Conservation (phyloP, 2,329 filamentous ascomycete genomes). For the Cladophialophora chaetospira region DNA sequence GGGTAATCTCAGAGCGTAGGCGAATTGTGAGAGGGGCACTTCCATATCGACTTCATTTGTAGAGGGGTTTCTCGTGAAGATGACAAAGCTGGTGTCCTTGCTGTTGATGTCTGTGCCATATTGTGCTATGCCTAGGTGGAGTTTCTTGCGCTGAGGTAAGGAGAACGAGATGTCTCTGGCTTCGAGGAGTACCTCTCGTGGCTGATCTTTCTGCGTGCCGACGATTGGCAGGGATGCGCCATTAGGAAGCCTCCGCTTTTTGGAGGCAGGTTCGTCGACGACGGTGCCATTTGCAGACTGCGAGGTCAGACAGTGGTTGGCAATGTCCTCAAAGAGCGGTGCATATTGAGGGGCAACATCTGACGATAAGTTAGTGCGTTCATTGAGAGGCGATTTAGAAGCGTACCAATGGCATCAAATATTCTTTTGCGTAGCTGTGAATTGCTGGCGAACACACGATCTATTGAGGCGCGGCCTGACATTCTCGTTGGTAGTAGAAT, state of each 20-base stretch:
- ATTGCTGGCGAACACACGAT: conserved; percentile 22
- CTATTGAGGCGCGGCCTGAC: conserved; percentile 12
- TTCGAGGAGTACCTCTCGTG: conserved; percentile 40
- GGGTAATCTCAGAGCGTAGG: conserved; percentile 62
- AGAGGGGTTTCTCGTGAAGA: conserved; percentile 54
- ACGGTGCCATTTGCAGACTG: not conserved
- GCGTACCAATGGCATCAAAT: conserved; percentile 27
- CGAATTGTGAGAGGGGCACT: conserved; percentile 41
- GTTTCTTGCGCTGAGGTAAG: conserved; percentile 65
- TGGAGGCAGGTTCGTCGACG: conserved; percentile 41
- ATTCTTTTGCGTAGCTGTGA: conserved; percentile 21
- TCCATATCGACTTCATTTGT: conserved; percentile 58
- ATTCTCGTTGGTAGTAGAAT: not conserved
- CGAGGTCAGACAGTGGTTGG: conserved; percentile 46
- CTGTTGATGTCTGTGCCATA: conserved; percentile 31
- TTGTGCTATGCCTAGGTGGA: conserved; percentile 59
- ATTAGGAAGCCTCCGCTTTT: conserved; percentile 55
- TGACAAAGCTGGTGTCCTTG: conserved; percentile 35
- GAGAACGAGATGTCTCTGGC: conserved; percentile 62
- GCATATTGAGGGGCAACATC: conserved; percentile 21
- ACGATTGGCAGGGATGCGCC: conserved; percentile 27
- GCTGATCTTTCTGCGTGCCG: conserved; percentile 31
- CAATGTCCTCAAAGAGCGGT: conserved; percentile 53
- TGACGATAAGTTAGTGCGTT: conserved; percentile 2
- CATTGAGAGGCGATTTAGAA: not conserved